phyloP scores from a whole-genome alignment of 192 early-diverging fungal species.

The Linnemannia schmuckeri region DNA sequence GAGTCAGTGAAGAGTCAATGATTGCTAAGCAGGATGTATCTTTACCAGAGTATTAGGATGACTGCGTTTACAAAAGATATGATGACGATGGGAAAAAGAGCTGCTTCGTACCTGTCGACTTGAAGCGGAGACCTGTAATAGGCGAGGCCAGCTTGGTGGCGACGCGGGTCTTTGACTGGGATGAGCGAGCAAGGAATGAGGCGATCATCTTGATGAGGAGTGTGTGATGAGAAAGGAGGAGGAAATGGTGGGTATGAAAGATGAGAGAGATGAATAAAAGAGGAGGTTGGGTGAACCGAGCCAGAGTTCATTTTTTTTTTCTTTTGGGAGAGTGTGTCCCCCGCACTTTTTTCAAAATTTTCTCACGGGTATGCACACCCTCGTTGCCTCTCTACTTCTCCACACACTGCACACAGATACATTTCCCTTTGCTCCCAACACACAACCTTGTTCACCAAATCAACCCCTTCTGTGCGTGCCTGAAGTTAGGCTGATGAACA shows the following conservation, averaged over 20 bases:
- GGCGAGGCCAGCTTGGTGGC: conserved; percentile 30
- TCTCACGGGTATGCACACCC: neutral
- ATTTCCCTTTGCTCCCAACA: neutral
- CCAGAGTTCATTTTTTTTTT: neutral
- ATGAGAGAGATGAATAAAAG: conserved; percentile 6
- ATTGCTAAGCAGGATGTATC: neutral
- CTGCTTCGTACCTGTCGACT: conserved; percentile 43
- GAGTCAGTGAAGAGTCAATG: neutral
- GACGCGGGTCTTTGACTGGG: conserved; percentile 25
- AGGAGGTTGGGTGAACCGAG: neutral
- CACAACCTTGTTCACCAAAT: neutral
- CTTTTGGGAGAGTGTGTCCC: neutral
- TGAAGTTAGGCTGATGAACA: neutral
- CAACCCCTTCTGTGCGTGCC: neutral
- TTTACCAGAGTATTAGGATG: neutral
- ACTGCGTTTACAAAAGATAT: no score
- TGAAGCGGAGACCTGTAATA: conserved; percentile 38
- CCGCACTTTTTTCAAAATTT: neutral
- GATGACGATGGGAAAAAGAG: neutral
- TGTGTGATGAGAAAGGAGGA: neutral
- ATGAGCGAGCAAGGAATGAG: conserved; percentile 54
- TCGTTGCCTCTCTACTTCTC: neutral
- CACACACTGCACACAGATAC: neutral
- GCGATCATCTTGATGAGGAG: conserved; percentile 30
- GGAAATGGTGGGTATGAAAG: neutral